These are phyloP conservation scores for Toxicodendron radicans DNA, from an alignment of 345 rosid species.

Conservation along the genomic window DNA sequence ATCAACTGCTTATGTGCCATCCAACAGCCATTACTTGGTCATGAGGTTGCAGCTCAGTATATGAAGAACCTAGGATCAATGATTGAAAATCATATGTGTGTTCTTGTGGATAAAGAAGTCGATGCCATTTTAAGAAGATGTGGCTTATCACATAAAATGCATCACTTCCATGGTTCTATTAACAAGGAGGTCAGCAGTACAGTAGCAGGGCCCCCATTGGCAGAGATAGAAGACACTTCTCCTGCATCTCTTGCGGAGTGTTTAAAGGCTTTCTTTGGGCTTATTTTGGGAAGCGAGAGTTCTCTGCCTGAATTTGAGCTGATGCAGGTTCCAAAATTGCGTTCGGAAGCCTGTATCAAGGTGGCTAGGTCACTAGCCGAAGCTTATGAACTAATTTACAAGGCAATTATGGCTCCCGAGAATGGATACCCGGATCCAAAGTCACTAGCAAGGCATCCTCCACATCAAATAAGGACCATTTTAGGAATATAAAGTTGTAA, in stretches of 20 bases:
- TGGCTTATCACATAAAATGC: constrained; percentile 69
- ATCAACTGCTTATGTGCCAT: constrained; percentile 87
- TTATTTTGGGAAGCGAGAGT: constrained; percentile 80
- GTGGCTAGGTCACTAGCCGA: constrained; percentile 77
- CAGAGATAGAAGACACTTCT: constrained; percentile 64
- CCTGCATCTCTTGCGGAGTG: constrained; percentile 67
- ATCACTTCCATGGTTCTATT: constrained; percentile 44
- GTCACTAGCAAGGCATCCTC: constrained; percentile 91
- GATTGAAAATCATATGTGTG: constrained; percentile 66
- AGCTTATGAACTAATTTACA: constrained; percentile 75
- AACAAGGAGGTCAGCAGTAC: constrained; percentile 25
- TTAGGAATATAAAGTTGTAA: constrained; percentile 62
- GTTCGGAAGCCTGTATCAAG: constrained; percentile 68
- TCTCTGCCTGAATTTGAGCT: constrained; percentile 90
- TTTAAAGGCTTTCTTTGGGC: constrained; percentile 81
- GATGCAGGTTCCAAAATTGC: constrained; percentile 89
- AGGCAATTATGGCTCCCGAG: constrained; percentile 65
- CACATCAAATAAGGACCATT: constrained; percentile 89
- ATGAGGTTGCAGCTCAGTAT: constrained; percentile 70
- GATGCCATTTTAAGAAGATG: constrained; percentile 74
- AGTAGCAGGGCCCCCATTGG: constrained; percentile 33
- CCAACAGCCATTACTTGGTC: constrained; percentile 76
- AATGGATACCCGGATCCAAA: constrained; percentile 81
- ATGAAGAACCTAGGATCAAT: constrained; percentile 64
- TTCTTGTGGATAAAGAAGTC: constrained; percentile 84